Evolutionary conservation across 2,329 filamentous ascomycete species (phyloP), one percentile per base, ranked within the genome.

Genomic region (Tolypocladium capitatum): DNA sequence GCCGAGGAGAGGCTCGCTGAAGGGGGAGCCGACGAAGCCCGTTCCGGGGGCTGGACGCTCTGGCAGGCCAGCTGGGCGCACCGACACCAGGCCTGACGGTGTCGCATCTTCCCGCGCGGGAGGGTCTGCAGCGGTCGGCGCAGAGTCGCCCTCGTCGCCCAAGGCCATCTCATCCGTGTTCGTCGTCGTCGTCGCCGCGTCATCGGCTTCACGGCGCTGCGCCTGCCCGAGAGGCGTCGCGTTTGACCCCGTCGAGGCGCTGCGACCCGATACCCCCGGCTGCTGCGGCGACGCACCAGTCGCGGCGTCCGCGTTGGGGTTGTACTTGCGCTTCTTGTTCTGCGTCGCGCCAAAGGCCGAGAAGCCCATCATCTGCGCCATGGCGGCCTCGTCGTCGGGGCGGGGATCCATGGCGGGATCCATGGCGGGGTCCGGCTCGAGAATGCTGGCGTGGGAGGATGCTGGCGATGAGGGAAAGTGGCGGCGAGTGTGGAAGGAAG

Each of bases 361-460:
- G 64, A 89, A 89, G 52, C 85, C 85, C 80, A 89, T 83, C 43
- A 76, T 73, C 38, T 76, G 75, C 21, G 81, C 80, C 62, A 86
- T 80, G 46, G 76, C 75, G 16, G 38, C 38, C 16, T 75, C 70
- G 20, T 60, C 59, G n/a, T 51, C 53, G 34, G 55, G 34, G 45
- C 47, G 49, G 35, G 45, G 21, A 34, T 57, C 55, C 56, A 54
- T 55, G 14, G 36, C 35, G 27, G n/a, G 38, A n/a, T n/a, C 55
- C 56, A 54, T 55, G 14, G 36, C 35, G 27, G n/a, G 38, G 11
- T n/a, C 7, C 7, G 24, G 5, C 9, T 13, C 16, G 24, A 1
- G 7, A 24, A 16, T 4, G 38, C 14, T 11, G 38, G 24, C 5
- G n/a, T n/a, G 24, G n/a, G 38, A 41, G 24, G 8, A 2, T 2